Percentiles rank a stretch among this genome's conserved stretches.
Evolutionary conservation across 2,329 filamentous ascomycete genomes (phyloP).

Genomic region (Beauveria rudraprayagi): DNA sequence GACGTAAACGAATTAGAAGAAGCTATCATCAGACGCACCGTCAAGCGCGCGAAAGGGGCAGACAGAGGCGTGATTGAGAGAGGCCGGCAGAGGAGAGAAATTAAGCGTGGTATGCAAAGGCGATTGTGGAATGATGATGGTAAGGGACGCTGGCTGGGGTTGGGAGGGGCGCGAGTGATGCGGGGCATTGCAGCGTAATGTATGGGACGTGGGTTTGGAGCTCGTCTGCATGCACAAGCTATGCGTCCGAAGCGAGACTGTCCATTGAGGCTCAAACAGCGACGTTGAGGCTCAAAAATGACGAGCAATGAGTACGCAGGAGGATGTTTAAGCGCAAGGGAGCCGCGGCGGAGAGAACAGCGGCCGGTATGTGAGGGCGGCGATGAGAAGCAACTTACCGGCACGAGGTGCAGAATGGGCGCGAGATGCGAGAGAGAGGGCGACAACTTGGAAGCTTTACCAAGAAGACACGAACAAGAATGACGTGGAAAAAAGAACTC

Average conservation of each 20-base stretch:
- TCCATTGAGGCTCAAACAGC: conserved; percentile 1
- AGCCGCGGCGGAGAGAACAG: not conserved
- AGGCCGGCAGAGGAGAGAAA: not conserved
- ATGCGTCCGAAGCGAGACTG: not conserved
- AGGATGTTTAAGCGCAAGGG: not conserved
- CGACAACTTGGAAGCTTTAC: not conserved
- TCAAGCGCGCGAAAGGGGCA: not conserved
- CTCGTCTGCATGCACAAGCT: conserved; percentile 8
- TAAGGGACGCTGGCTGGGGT: conserved; percentile 4
- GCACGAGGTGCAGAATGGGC: conserved; percentile 2
- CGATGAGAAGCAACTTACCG: conserved; percentile 9
- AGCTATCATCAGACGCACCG: not conserved
- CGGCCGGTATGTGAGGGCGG: not conserved
- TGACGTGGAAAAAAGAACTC: not conserved
- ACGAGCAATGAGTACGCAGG: not conserved
- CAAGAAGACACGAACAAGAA: not conserved
- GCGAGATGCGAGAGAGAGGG: not conserved
- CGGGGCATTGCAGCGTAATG: conserved; percentile 10
- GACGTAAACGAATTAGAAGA: not conserved
- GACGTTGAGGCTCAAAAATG: not conserved
- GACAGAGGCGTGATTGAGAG: not conserved
- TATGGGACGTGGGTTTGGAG: conserved; percentile 7
- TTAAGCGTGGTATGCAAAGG: not conserved
- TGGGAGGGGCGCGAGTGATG: conserved; percentile 12
- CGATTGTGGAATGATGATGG: conserved; percentile 11